These are phyloP conservation scores for Glycine soja DNA, from an alignment of 306 rosid genomes.

Conservation along the genomic window DNA sequence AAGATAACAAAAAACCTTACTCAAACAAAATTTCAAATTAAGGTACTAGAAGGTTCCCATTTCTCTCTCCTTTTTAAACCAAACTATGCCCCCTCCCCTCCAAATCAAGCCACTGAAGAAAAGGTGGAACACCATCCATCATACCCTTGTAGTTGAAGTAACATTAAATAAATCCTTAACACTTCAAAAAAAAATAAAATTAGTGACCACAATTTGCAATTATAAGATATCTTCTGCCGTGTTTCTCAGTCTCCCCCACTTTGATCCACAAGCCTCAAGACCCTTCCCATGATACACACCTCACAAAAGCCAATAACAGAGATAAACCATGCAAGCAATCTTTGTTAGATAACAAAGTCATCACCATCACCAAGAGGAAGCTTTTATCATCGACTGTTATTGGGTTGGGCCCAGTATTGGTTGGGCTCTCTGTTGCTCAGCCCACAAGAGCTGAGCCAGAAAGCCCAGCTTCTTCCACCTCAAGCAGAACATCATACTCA, in stretches of 20 bases:
- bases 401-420: slow-evolving; percentile 51
- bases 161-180: not conserved
- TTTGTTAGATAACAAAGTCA: slow-evolving; percentile 41
- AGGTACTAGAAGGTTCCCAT: slow-evolving; percentile 58
- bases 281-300: slow-evolving; percentile 44
- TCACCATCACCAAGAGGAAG: slow-evolving; percentile 52
- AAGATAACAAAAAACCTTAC: not conserved
- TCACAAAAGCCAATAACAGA: slow-evolving; percentile 41
- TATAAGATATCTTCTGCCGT: slow-evolving; percentile 57
- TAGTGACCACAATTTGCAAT: not conserved
- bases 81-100: slow-evolving; percentile 37
- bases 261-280: slow-evolving; percentile 61
- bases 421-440: slow-evolving; percentile 50
- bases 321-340: slow-evolving; percentile 49
- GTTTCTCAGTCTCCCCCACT: slow-evolving; percentile 57
- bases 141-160: not conserved
- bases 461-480: slow-evolving; percentile 61
- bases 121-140: not conserved
- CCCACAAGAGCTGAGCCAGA: slow-evolving; percentile 68
- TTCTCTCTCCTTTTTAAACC: slow-evolving; percentile 40
- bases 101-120: not conserved
- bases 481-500: slow-evolving; percentile 71
- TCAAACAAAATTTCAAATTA: slow-evolving; percentile 42
- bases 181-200: not conserved
- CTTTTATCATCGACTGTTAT: slow-evolving; percentile 51